These are phyloP conservation scores for Serendipita sp. DNA, from an alignment of 768 basidiomycete species.

Conservation along the genomic window DNA sequence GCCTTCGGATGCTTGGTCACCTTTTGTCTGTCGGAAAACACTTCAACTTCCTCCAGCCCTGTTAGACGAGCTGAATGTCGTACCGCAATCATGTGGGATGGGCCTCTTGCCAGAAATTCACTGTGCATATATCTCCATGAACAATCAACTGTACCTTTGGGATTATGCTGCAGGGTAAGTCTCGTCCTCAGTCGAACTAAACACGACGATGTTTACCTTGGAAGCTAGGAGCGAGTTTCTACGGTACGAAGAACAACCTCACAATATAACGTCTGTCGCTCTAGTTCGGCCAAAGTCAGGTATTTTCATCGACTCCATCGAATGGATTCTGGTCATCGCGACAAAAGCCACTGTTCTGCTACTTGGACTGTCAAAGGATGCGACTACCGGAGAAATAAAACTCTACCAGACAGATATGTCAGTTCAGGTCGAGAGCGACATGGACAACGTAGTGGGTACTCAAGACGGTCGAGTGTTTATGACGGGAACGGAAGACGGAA, in stretches of 20 bases:
- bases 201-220: background rate
- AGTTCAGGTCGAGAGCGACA: constrained; percentile 54
- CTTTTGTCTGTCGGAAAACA: constrained; percentile 8
- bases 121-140: constrained; percentile 87
- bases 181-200: background rate
- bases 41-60: constrained; percentile 9
- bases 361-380: constrained; percentile 45
- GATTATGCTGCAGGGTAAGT: constrained; percentile 86
- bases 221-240: constrained; percentile 61
- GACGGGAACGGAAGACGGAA: constrained; percentile 69
- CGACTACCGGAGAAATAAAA: constrained; percentile 56
- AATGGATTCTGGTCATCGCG: constrained; percentile 74
- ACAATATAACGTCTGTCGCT: constrained; percentile 77
- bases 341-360: constrained; percentile 71
- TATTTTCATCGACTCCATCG: constrained; percentile 88
- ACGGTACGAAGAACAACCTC: constrained; percentile 81
- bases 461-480: constrained; percentile 80
- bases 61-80: constrained; percentile 8
- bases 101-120: constrained; percentile 87
- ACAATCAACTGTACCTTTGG: constrained; percentile 90
- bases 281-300: constrained; percentile 71
- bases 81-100: constrained; percentile 24
- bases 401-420: constrained; percentile 82
- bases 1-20: constrained; percentile 12
- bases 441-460: constrained; percentile 70